These are phyloP conservation scores for Whalleya microplaca DNA, from an alignment of 2,329 filamentous ascomycete species.

Conservation along the genomic window DNA sequence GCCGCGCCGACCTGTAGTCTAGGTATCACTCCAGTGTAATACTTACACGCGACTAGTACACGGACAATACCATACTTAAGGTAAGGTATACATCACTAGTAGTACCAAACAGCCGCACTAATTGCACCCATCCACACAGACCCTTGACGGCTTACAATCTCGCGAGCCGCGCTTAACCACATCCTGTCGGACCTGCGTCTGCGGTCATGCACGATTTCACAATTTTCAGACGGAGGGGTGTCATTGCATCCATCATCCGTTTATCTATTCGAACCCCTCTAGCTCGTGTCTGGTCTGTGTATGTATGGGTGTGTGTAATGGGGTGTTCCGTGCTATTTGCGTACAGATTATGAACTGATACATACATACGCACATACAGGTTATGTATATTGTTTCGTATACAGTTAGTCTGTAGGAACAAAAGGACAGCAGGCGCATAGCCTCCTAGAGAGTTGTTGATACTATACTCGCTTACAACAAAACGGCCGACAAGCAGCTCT, in stretches of 20 bases:
- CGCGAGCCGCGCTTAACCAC: constrained; percentile 41
- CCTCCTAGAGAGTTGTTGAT: neutral
- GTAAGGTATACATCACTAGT: constrained; percentile 11
- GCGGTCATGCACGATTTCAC: constrained; percentile 34
- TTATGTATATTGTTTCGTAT: neutral
- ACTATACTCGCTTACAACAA: neutral
- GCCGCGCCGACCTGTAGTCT: neutral
- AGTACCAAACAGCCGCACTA: constrained; percentile 21
- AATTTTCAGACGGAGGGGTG: constrained; percentile 14
- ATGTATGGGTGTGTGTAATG: neutral
- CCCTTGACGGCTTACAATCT: constrained; percentile 21
- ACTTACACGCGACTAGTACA: neutral
- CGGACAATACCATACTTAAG: constrained; percentile 2
- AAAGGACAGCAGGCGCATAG: neutral
- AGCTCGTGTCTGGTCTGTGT: constrained; percentile 6
- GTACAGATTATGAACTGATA: neutral
- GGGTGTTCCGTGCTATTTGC: neutral
- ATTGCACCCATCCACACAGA: constrained; percentile 13
- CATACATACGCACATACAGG: neutral
- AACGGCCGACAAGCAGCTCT: no score
- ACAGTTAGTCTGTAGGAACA: neutral
- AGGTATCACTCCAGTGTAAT: neutral
- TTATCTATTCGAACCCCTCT: constrained; percentile 27
- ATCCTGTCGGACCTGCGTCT: constrained; percentile 49
- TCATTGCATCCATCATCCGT: constrained; percentile 12